phyloP scores from a whole-genome alignment of 2,329 filamentous ascomycete species.

The Fusarium torreyae region DNA sequence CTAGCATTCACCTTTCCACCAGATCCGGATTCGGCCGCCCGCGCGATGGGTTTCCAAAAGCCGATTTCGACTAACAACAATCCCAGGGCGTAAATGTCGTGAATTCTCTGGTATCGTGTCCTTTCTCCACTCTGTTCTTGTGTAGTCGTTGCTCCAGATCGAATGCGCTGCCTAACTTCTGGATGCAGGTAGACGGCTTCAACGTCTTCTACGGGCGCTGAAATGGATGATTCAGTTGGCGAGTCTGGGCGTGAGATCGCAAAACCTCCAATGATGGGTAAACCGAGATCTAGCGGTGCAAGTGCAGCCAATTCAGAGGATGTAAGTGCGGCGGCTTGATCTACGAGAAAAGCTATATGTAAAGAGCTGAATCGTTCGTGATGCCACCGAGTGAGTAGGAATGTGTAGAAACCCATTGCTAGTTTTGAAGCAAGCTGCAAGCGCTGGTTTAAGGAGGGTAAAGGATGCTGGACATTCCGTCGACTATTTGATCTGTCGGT shows the following conservation, averaged over 20 bases:
- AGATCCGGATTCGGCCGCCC: not conserved
- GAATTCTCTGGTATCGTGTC: not conserved
- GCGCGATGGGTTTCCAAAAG: conserved; percentile 5
- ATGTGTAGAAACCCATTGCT: not conserved
- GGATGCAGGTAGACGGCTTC: not conserved
- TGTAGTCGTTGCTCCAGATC: too few species aligned
- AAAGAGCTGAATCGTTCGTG: conserved; percentile 15
- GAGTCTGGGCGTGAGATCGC: conserved; percentile 7
- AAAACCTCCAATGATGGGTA: conserved; percentile 3
- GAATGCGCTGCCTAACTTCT: not conserved
- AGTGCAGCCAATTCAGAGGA: too few species aligned
- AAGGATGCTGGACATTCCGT: not conserved
- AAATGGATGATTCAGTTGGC: not conserved
- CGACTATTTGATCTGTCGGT: not conserved
- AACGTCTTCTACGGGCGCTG: not conserved
- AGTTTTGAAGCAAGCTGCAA: not conserved
- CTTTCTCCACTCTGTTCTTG: not conserved
- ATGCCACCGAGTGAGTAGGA: conserved; percentile 5
- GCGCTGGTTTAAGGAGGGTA: not conserved
- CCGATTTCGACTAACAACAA: conserved; percentile 10
- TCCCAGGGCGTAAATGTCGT: conserved; percentile 9
- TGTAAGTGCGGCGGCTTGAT: not conserved
- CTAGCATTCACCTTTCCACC: not conserved
- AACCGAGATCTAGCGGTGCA: not conserved
- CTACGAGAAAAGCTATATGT: not conserved